phyloP scores from a whole-genome alignment of 1,139 yeast species.

The Yarrowia galli region DNA sequence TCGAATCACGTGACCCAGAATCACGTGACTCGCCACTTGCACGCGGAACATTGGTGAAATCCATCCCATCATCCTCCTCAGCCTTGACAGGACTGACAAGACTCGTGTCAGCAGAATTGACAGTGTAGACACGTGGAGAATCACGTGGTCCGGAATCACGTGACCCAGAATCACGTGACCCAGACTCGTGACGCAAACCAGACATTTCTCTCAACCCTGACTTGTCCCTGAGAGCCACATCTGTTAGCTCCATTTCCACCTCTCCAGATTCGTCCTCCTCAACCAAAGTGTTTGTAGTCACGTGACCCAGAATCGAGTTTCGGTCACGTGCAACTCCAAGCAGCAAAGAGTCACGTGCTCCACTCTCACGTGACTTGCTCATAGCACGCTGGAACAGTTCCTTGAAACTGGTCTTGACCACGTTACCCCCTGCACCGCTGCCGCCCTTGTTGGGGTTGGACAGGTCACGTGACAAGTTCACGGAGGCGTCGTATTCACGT shows the following conservation, averaged over 20 bases:
- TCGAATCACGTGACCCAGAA: not conserved
- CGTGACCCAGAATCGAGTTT: constrained; percentile 17
- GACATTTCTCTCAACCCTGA: not conserved
- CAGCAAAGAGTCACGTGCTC: constrained; percentile 18
- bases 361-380: constrained; percentile 32
- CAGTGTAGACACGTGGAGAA: not conserved
- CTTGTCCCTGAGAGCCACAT: not conserved
- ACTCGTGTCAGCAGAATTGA: not conserved
- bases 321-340: constrained; percentile 1
- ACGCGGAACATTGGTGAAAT: constrained; percentile 25
- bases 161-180: not conserved
- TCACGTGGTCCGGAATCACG: not conserved
- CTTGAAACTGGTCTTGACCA: constrained; percentile 7
- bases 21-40: not conserved
- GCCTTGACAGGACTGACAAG: constrained; percentile 14
- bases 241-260: constrained; percentile 27
- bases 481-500: not conserved
- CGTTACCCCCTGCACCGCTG: too few species aligned
- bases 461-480: constrained; percentile 1
- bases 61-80: constrained; percentile 33
- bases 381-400: constrained; percentile 35
- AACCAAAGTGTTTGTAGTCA: not conserved
- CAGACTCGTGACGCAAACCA: not conserved
- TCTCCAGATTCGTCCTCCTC: constrained; percentile 21
- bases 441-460: not conserved